Evolutionary conservation across 345 rosid genomes (phyloP).

Genomic region (Syzygium aromaticum): DNA sequence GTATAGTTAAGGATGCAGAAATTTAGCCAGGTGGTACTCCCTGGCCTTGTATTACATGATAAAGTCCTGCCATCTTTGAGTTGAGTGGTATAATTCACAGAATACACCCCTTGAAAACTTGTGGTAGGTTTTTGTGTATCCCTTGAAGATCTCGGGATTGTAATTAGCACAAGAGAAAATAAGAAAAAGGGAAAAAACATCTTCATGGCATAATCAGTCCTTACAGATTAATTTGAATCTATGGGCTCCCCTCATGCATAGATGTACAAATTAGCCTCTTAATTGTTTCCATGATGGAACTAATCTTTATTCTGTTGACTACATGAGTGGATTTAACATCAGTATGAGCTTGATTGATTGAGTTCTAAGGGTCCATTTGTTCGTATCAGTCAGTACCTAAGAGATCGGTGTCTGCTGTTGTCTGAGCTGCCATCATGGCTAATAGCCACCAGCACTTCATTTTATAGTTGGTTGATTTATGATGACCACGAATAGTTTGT

Average conservation of each 20-base stretch:
- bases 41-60: not conserved
- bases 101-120: not conserved
- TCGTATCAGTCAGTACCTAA: not conserved
- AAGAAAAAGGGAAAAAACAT: not conserved
- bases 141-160: not conserved
- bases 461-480: not conserved
- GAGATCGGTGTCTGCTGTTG: not conserved
- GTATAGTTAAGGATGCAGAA: not conserved
- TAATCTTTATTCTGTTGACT: not conserved
- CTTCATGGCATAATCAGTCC: not conserved
- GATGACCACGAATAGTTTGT: not conserved
- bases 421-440: not conserved
- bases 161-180: not conserved
- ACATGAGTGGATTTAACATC: not conserved
- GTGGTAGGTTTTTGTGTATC: not conserved
- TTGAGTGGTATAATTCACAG: not conserved
- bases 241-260: not conserved
- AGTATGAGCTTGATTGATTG: not conserved
- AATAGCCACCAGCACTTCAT: not conserved
- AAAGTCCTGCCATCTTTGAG: not conserved
- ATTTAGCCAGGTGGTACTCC: not conserved
- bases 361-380: not conserved
- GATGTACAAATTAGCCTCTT: not conserved
- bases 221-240: not conserved
- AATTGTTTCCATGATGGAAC: not conserved